These are phyloP conservation scores for Stephania japonica DNA, from an alignment of 164 flowering plant species.

Conservation along the genomic window DNA sequence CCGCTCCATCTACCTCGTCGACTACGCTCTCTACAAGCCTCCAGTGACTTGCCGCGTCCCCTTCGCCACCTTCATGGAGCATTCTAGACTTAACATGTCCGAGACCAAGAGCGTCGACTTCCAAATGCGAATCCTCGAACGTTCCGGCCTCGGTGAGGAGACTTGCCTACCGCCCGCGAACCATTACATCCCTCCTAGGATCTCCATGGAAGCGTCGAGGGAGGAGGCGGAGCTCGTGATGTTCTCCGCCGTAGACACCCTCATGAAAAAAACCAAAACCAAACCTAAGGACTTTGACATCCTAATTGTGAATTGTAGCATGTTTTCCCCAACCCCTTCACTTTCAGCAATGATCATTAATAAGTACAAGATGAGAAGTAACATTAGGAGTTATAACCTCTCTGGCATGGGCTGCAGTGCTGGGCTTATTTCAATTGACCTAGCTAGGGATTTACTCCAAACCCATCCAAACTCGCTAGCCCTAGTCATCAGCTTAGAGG, in stretches of 20 bases:
- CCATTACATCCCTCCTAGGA: conserved; percentile 50
- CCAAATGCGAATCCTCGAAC: conserved; percentile 50
- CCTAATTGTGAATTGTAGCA: conserved; percentile 43
- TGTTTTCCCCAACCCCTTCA: conserved; percentile 55
- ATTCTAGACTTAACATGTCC: conserved; percentile 27
- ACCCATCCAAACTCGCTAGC: conserved; percentile 50
- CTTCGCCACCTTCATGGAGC: conserved; percentile 58
- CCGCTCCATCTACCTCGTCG: conserved; percentile 41
- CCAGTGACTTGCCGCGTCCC: conserved; percentile 51
- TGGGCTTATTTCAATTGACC: conserved; percentile 48
- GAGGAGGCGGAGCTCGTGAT: conserved; percentile 46
- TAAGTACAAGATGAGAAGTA: conserved; percentile 58
- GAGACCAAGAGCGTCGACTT: conserved; percentile 44
- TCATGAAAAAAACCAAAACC: conserved; percentile 40
- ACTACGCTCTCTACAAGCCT: conserved; percentile 54
- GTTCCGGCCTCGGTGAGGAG: conserved; percentile 53
- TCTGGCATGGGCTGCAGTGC: conserved; percentile 78
- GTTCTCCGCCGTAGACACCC: conserved; percentile 41
- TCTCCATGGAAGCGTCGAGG: conserved; percentile 43
- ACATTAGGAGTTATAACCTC: conserved; percentile 49
- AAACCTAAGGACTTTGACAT: conserved; percentile 55
- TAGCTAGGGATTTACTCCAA: conserved; percentile 55
- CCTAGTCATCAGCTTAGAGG: conserved; percentile 50
- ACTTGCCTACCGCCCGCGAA: conserved; percentile 49
- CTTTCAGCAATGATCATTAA: conserved; percentile 59